phyloP scores from a whole-genome alignment of 768 basidiomycete species.

The Leccinellum rugosiceps region DNA sequence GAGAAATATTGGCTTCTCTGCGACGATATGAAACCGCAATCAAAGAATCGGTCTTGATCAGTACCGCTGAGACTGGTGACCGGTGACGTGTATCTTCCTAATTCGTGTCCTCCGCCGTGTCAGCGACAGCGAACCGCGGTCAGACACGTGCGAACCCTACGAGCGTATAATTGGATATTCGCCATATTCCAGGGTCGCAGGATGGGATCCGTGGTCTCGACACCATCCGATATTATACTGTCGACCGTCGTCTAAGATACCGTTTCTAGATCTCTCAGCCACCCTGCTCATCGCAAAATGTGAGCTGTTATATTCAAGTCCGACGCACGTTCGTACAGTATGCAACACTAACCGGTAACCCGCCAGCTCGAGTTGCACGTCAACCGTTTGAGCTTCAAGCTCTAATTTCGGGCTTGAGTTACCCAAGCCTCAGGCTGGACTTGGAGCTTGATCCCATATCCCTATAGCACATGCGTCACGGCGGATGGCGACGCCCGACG shows the following conservation, averaged over 20 bases:
- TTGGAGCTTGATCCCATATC: background rate
- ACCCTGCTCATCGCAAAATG: background rate
- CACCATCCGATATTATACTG: background rate
- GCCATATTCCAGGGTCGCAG: background rate
- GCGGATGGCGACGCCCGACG: background rate
- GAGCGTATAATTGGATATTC: background rate
- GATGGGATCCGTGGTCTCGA: no score
- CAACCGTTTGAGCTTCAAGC: background rate
- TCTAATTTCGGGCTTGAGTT: background rate
- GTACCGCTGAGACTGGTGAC: background rate
- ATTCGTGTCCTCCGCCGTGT: background rate
- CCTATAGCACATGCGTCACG: background rate
- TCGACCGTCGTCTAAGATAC: background rate
- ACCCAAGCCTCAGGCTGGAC: background rate
- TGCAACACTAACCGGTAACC: background rate
- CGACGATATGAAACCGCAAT: background rate
- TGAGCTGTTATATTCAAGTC: background rate
- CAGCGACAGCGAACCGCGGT: background rate
- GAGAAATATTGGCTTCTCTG: background rate
- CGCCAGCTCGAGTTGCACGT: background rate
- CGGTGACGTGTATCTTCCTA: background rate
- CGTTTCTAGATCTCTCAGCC: background rate
- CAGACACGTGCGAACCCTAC: background rate
- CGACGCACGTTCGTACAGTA: background rate
- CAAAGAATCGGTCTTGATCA: background rate